Evolutionary conservation across 768 basidiomycete genomes (phyloP), one percentile per base, ranked within the genome.

Genomic region (Russula griseocarnosa): DNA sequence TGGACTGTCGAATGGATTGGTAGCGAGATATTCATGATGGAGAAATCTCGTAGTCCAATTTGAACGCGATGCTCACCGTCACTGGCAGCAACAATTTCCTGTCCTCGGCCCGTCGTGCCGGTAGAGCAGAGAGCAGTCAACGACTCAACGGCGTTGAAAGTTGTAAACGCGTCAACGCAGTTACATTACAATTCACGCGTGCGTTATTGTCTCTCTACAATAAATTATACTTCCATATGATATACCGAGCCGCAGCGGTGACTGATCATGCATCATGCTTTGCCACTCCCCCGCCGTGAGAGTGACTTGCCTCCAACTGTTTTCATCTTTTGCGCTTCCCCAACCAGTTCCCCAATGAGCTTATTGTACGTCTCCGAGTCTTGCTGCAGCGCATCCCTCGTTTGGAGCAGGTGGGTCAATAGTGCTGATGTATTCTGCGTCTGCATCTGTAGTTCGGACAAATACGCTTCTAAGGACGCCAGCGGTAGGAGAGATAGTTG

Each of bases 291-390:
- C 67, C 83, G 79, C 66, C 80, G 79, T 67, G 73, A 69, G 34
- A 80, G 76, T 65, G 75, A 71, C 66, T 77, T 76, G 64, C 77
- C 78, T 69, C 86, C 89, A 18, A 83, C 83, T 8, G 83, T 83
- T 71, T 90, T 91, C 59, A 86, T 79, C 74, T 89, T 92, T 72
- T 92, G 90, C 38, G 94, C 94, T 74, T 96, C 92, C 49, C 86
- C 86, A n/a, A 97, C 92, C 55, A 97, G 78, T 72, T 93, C 93
- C 30, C 88, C 94, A 64, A 97, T 97, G 62, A 94, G 79, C 18
- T 86, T 87, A 74, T 97, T 95, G 71, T 93, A 94, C 30, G 86
- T 90, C 77, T 97, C 88, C 42, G 86, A 87, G 72, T 92, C 90
- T 75, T 94, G 92, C 73, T 92, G 90, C 64, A 92, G 73, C 38